Conservation (phyloP, 495 filamentous ascomycete genomes). For the Penicillium canescens region DNA sequence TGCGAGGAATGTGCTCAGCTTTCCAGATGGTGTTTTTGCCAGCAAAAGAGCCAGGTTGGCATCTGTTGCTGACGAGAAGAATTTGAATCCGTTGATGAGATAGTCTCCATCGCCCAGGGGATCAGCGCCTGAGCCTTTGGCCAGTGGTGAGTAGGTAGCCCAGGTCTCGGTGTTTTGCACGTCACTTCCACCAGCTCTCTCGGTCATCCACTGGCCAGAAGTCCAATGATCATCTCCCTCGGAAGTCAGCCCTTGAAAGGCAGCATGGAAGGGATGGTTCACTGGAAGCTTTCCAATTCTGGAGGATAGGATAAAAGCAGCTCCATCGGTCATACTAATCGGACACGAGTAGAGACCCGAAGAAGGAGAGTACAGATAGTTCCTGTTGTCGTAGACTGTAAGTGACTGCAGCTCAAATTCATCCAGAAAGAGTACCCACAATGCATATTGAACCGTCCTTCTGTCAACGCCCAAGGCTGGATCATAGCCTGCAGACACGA, state of each 20-base stretch:
- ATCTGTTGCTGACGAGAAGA: slow-evolving; percentile 76
- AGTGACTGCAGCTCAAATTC: neutral
- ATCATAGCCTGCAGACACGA: slow-evolving; percentile 45
- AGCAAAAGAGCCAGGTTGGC: slow-evolving; percentile 69
- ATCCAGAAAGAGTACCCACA: slow-evolving; percentile 13
- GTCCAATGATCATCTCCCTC: slow-evolving; percentile 67
- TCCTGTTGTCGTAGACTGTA: slow-evolving; percentile 54
- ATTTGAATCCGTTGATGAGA: slow-evolving; percentile 68
- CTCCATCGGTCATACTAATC: slow-evolving; percentile 70
- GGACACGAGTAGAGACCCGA: slow-evolving; percentile 66
- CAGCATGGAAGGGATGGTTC: slow-evolving; percentile 50
- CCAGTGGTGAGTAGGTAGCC: slow-evolving; percentile 42
- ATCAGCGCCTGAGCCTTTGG: slow-evolving; percentile 6
- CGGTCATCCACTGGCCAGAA: slow-evolving; percentile 85
- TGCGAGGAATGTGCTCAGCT: slow-evolving; percentile 66
- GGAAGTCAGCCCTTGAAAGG: slow-evolving; percentile 51
- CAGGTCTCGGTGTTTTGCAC: slow-evolving; percentile 70
- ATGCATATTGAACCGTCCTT: slow-evolving; percentile 41
- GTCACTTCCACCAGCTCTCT: slow-evolving; percentile 73
- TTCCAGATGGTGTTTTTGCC: slow-evolving; percentile 56
- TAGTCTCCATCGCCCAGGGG: slow-evolving; percentile 32
- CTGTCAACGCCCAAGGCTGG: slow-evolving; percentile 24
- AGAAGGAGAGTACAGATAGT: slow-evolving; percentile 65
- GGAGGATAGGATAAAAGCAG: slow-evolving; percentile 57
- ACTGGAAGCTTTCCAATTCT: slow-evolving; percentile 40